A percentile compares a stretch with the other conserved stretches of the same genome.
Conservation (phyloP, 2,329 filamentous ascomycete genomes). For the Diplodia corticola region DNA sequence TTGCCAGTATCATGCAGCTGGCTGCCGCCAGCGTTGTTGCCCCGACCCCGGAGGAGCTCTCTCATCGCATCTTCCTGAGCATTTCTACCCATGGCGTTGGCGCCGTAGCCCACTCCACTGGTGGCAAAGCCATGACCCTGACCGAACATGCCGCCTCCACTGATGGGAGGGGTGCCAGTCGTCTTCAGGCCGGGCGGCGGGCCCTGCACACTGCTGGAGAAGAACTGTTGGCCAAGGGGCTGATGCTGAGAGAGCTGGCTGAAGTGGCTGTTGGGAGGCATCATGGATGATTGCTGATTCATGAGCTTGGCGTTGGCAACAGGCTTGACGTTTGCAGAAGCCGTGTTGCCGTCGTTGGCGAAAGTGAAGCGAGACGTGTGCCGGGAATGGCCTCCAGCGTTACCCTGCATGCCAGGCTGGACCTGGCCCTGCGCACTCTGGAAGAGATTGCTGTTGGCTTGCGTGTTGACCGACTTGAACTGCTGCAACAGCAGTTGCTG, state of each 20-base stretch:
- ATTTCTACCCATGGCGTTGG: constrained; percentile 67
- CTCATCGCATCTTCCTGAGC: constrained; percentile 73
- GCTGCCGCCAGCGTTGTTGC: constrained; percentile 58
- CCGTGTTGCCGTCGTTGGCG: constrained; percentile 68
- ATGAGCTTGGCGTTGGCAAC: constrained; percentile 77
- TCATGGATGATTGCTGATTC: constrained; percentile 85
- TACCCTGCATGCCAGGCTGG: constrained; percentile 54
- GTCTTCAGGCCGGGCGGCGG: constrained; percentile 95
- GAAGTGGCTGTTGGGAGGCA: constrained; percentile 58
- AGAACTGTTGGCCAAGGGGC: constrained; percentile 66
- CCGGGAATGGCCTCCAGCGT: constrained; percentile 68
- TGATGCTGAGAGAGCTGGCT: constrained; percentile 57
- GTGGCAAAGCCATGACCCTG: constrained; percentile 83
- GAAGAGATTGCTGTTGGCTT: constrained; percentile 51
- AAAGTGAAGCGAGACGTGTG: constrained; percentile 89
- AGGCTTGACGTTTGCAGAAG: constrained; percentile 67
- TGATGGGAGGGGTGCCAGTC: constrained; percentile 85
- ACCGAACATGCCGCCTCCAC: constrained; percentile 78
- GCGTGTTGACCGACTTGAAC: constrained; percentile 56
- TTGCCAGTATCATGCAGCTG: constrained; percentile 84
- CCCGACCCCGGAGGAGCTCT: constrained; percentile 72
- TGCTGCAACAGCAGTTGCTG: constrained; percentile 66
- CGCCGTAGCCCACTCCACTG: constrained; percentile 62
- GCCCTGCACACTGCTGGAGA: constrained; percentile 81
- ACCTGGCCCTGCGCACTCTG: constrained; percentile 46